A percentile compares a stretch with the other conserved stretches of the same genome.
phyloP scores from a whole-genome alignment of 345 rosid species.

The Salix koriyanagi region DNA sequence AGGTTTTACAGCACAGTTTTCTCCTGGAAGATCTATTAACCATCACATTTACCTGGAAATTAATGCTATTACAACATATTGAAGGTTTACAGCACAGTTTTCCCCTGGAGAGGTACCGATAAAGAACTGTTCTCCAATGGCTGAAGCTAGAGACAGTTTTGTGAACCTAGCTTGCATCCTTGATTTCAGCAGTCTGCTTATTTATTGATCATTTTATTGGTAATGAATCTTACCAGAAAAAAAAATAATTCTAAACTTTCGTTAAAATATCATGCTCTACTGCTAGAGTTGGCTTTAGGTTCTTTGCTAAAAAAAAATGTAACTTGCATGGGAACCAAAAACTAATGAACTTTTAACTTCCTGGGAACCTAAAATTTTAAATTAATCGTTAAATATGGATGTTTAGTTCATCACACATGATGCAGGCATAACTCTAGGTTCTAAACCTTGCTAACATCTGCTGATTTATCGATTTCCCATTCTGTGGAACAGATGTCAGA shows the following conservation, averaged over 20 bases:
- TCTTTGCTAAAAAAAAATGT: background rate
- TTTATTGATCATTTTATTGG: background rate
- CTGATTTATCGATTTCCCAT: background rate
- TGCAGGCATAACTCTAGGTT: background rate
- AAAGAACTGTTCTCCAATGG: too few relatives aligned
- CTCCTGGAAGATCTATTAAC: too few relatives aligned
- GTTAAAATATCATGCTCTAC: background rate
- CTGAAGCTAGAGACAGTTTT: too few relatives aligned
- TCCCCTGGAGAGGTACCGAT: too few relatives aligned
- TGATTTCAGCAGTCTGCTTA: background rate
- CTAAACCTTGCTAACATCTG: background rate
- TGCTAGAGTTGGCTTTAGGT: background rate
- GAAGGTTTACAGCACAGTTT: too few relatives aligned
- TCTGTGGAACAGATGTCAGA: background rate
- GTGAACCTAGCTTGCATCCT: too few relatives aligned
- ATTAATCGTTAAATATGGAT: background rate
- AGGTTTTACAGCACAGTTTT: too few relatives aligned
- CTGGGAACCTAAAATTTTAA: background rate
- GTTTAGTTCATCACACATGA: background rate
- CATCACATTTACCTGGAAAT: too few relatives aligned
- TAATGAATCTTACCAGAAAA: background rate
- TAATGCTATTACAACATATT: too few relatives aligned
- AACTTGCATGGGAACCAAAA: background rate
- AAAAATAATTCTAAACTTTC: background rate
- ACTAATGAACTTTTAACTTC: background rate